These are phyloP conservation scores for Pestalotiopsis sp. DNA, from an alignment of 2,329 filamentous ascomycete genomes.

Conservation along the genomic window DNA sequence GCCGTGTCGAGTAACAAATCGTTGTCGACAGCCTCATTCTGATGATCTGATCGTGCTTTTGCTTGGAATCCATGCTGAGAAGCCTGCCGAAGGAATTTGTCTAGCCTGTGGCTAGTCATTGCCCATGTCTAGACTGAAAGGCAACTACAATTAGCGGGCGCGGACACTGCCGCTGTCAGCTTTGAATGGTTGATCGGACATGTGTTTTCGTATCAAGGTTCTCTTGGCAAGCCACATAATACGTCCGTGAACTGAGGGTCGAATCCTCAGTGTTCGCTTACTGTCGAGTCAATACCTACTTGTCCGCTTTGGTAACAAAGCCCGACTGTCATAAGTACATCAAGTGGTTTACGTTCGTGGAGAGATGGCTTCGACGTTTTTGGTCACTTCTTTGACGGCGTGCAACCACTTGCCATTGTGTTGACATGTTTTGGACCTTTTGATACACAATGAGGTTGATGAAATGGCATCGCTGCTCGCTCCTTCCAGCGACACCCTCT, in stretches of 20 bases:
- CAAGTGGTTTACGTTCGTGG: background rate
- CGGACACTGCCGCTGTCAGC: background rate
- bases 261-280: background rate
- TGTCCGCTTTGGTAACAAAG: background rate
- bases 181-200: background rate
- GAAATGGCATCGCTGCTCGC: slow-evolving; percentile 2
- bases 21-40: background rate
- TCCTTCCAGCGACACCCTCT: slow-evolving; percentile 3
- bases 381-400: background rate
- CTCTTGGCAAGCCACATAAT: slow-evolving; percentile 7
- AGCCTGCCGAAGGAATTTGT: background rate
- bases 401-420: background rate
- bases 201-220: background rate
- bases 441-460: background rate
- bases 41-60: background rate
- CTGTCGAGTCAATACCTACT: background rate
- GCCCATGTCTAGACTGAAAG: background rate
- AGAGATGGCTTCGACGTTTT: background rate
- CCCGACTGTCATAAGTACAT: background rate
- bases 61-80: background rate
- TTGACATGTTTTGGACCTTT: background rate
- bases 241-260: background rate
- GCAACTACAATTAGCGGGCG: background rate
- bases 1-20: background rate
- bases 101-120: background rate